Evolutionary conservation across 192 early-diverging fungal species (phyloP).

Genomic region (Backusella circina): DNA sequence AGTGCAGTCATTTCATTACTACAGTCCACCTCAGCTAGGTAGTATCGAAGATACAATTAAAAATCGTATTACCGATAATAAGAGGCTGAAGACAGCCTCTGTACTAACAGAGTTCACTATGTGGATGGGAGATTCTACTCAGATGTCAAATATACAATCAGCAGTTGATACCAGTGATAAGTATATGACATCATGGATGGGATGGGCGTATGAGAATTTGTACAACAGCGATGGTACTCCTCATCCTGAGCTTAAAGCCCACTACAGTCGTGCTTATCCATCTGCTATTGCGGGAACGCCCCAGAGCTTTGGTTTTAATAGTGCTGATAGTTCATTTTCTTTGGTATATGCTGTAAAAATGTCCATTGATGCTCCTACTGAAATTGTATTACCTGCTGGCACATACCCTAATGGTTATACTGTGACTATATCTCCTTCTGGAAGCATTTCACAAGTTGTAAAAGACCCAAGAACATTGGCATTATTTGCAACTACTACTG

Average conservation of each 20-base stretch:
- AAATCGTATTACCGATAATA: conserved; percentile 41
- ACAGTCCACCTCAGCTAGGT: conserved; percentile 44
- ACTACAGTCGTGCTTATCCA: conserved; percentile 40
- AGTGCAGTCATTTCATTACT: conserved; percentile 51
- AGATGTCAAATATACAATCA: conserved; percentile 31
- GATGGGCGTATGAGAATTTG: conserved; percentile 54
- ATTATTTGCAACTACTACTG: not conserved
- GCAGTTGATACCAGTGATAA: conserved; percentile 40
- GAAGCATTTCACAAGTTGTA: not conserved
- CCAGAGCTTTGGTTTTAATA: conserved; percentile 34
- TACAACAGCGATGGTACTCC: conserved; percentile 21
- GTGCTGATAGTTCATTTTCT: conserved; percentile 31
- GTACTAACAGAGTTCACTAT: conserved; percentile 55
- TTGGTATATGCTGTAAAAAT: conserved; percentile 31
- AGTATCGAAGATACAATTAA: conserved; percentile 32
- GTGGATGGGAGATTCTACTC: conserved; percentile 35
- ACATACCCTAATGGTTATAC: not conserved
- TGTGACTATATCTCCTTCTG: not conserved
- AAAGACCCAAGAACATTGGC: not conserved
- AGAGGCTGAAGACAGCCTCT: conserved; percentile 39
- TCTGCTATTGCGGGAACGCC: conserved; percentile 36
- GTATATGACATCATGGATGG: conserved; percentile 51
- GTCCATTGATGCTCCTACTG: conserved; percentile 28
- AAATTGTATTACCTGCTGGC: conserved; percentile 4
- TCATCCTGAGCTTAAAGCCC: conserved; percentile 20